These are phyloP conservation scores for Puccinellia tenuiflora DNA, from an alignment of 176 grass and related monocot species.

Conservation along the genomic window DNA sequence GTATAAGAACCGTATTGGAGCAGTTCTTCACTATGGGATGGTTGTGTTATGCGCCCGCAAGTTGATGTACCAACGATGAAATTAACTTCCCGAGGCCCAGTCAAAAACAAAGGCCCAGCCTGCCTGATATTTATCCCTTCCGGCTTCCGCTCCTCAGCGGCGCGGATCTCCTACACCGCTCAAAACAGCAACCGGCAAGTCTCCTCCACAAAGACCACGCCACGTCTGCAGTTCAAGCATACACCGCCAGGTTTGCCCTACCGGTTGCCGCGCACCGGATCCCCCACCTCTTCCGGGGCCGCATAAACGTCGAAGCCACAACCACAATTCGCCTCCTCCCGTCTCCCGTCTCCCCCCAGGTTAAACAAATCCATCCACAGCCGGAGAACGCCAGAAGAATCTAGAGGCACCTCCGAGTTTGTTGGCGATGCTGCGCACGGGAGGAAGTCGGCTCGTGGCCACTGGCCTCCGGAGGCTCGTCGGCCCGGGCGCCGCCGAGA, in stretches of 20 bases:
- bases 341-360: not conserved
- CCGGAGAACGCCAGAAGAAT: slow-evolving; percentile 21
- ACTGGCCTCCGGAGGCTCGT: slow-evolving; percentile 33
- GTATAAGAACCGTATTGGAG: too few relatives aligned
- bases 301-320: slow-evolving; percentile 12
- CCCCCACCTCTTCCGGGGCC: slow-evolving; percentile 2
- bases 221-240: not conserved
- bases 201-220: not conserved
- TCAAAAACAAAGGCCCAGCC: not conserved
- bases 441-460: slow-evolving; percentile 37
- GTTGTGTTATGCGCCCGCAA: too few relatives aligned
- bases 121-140: not conserved
- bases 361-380: slow-evolving; percentile 10
- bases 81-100: slow-evolving; percentile 10
- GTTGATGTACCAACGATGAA: too few relatives aligned
- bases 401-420: slow-evolving; percentile 17
- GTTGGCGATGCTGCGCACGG: slow-evolving; percentile 48
- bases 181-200: not conserved
- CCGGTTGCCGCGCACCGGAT: slow-evolving; percentile 13
- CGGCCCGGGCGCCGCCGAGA: not conserved
- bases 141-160: not conserved
- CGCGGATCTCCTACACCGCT: not conserved
- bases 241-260: not conserved
- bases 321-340: not conserved
- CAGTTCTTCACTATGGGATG: too few relatives aligned